These are phyloP conservation scores for Pleurozium schreberi DNA, from an alignment of 225 moss, liverwort and hornwort genomes.

Conservation along the genomic window DNA sequence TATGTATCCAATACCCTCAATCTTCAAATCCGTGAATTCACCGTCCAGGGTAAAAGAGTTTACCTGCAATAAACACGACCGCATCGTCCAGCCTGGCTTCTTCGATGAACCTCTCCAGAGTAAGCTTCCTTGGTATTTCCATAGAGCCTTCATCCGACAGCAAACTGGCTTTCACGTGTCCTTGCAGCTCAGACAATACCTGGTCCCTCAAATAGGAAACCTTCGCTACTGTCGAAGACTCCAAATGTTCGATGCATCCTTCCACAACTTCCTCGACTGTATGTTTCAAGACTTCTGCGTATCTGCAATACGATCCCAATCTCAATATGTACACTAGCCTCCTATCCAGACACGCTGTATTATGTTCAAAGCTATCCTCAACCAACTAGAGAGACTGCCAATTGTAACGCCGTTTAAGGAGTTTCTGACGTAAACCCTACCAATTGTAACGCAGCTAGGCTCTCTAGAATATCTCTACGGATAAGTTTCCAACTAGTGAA, in stretches of 20 bases:
- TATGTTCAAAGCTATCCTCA: background rate
- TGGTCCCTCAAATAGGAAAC: constrained; percentile 36
- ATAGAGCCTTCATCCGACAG: constrained; percentile 20
- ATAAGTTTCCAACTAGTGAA: background rate
- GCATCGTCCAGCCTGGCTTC: constrained; percentile 69
- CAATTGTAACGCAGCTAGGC: background rate
- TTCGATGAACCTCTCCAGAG: constrained; percentile 45
- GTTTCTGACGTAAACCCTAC: background rate
- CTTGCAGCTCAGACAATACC: constrained; percentile 53
- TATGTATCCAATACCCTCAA: background rate
- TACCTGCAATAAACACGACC: constrained; percentile 84
- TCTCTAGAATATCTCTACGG: background rate
- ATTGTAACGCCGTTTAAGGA: background rate
- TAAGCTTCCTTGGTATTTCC: constrained; percentile 65
- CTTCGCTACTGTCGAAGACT: constrained; percentile 40
- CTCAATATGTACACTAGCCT: background rate
- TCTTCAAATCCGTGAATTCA: background rate
- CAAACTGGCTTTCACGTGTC: constrained; percentile 16
- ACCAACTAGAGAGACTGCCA: background rate
- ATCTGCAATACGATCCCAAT: constrained; percentile 24
- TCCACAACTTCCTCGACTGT: constrained; percentile 96
- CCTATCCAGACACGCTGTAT: background rate
- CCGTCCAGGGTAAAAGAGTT: background rate
- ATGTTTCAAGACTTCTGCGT: constrained; percentile 81
- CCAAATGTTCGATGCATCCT: constrained; percentile 57